Base-by-base conservation (phyloP, 306 rosid genomes). In the Astragalus glycyphyllos region DNA sequence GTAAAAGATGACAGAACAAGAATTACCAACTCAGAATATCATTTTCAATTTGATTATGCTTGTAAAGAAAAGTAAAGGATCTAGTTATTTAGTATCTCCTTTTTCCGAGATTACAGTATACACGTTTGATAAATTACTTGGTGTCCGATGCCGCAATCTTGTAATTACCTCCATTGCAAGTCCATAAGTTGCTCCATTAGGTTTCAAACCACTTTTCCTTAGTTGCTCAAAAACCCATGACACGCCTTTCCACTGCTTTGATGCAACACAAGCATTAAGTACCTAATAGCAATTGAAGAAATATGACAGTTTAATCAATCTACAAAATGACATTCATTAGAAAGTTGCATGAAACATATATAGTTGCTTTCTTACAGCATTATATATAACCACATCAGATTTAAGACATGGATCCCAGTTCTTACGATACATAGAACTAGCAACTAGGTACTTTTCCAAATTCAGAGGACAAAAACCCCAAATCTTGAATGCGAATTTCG, bases 101-200 rank as follows among this genome's bases (percentile, higher is more conserved):
- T 65, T 54, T 57, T 78, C 63, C 56, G 34, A 75, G 59, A 62
- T 56, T 64, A 53, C 17, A 71, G 70, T 13, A 57, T 45, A 51
- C 60, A 59, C 32, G 32, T 38, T 77, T 35, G 44, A 73, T 51
- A 69, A 41, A 69, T 73, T 74, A 69, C 48, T 62, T 3, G 48
- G 60, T 11, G 6, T 58, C 14, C 73, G 32, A 60, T 67, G 47
- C 38, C n/a, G 54, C 42, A 31, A 76, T 79, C 58, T 44, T 74
- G 69, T 56, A 77, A 62, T 72, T 90, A 93, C 98, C 94, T 93
- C 98, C 98, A 93, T 93, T 38, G 92, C 85, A 81, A 93, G 98
- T 79, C 98, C 98, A 79, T 80, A 85, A 23, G 89, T 90, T 62
- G 97, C 90, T 60, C 94, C 96, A 41, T 87, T 86, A 71, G 98